These are phyloP conservation scores for Ophiostoma sp. DNA, from an alignment of 2,329 filamentous ascomycete species.

Conservation along the genomic window DNA sequence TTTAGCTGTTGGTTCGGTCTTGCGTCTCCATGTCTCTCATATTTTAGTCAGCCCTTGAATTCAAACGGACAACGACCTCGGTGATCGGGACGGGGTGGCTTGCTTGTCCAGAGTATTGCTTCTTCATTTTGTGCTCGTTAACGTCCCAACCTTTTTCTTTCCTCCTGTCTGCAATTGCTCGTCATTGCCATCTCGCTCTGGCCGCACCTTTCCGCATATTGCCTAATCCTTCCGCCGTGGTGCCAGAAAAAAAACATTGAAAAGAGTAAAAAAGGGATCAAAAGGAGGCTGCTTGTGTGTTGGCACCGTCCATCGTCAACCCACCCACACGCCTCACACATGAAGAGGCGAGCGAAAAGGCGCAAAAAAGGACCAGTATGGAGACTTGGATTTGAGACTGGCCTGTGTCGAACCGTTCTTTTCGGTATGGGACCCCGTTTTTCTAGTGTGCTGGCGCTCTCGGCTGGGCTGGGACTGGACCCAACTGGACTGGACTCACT, in stretches of 20 bases:
- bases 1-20: not conserved
- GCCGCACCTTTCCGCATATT: conserved; percentile 24
- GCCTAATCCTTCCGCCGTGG: conserved; percentile 19
- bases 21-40: not conserved
- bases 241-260: not conserved
- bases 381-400: not conserved
- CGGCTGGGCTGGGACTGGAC: not conserved
- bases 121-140: too few species aligned
- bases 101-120: not conserved
- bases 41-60: conserved; percentile 7
- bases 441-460: not conserved
- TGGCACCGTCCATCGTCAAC: not conserved
- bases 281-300: not conserved
- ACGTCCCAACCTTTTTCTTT: not conserved
- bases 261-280: not conserved
- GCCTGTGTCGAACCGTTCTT: not conserved
- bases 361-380: conserved; percentile 16
- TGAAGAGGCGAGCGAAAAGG: conserved; percentile 5
- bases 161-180: not conserved
- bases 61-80: conserved; percentile 2
- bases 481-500: not conserved
- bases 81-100: conserved; percentile 9
- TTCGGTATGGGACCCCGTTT: conserved; percentile 3
- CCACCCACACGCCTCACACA: not conserved
- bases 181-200: conserved; percentile 13